Evolutionary conservation across 2,329 filamentous ascomycete genomes (phyloP), one percentile per base, ranked within the genome.

Genomic region (Paecilomyces variotii): DNA sequence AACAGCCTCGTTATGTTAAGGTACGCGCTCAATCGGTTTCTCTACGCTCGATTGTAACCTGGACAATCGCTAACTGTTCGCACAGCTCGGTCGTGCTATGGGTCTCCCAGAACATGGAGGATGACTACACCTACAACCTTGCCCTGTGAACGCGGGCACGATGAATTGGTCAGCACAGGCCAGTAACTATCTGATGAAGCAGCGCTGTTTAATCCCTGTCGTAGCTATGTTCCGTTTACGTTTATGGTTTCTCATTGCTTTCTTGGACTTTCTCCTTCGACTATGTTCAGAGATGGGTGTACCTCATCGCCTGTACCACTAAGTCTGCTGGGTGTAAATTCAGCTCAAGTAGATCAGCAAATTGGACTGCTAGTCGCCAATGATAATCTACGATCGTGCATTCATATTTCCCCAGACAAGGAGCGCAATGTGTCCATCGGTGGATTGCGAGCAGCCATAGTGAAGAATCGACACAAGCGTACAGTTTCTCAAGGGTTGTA

Each of bases 101-200:
- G 86, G 79, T 88, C 28, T 85, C 84, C 56, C 86, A 88, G 78
- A 88, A 88, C 67, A 87, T 88, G 75, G 86, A 88, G 71, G 86
- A 88, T 65, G 86, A 88, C 67, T 88, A 88, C 70, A 87, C 85
- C 30, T 88, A 88, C 72, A 87, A 84, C 66, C 74, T 88, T 61
- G 83, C 85, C 55, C 79, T 88, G 63, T 88, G 66, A 10, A 26
- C 3, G 50, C 50, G 50, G 10, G 50, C 12, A 12, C 12, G 10
- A 26, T 26, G 4, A 52, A 11, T 52, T 26, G 27, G 10, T n/a
- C n/a, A 6, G 25, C 4, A 26, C 4, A 52, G n/a, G 39, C 7
- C 39, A 19, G 6, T 45, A n/a, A 7, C 39, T 10, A n/a, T 24
- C 39, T 10, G n/a, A 45, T 45, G 5, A 45, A 45, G 5, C n/a